phyloP scores from a whole-genome alignment of 257 asterid genomes.

The Nyctanthes arbortristis region DNA sequence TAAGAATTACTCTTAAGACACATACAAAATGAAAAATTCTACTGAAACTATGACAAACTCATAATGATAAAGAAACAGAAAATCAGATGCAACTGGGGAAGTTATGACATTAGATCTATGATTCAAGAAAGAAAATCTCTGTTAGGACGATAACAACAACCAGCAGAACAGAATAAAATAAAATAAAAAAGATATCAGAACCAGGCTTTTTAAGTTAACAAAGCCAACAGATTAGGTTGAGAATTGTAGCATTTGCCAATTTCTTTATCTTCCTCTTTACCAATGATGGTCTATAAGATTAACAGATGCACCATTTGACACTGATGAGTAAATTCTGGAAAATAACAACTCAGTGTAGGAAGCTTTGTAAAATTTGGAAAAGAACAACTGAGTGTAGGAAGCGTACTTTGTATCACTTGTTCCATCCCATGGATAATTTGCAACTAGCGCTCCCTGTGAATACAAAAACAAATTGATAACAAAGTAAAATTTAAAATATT shows the following conservation, averaged over 20 bases:
- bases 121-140: background rate
- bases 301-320: constrained; percentile 15
- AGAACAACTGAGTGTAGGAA: constrained; percentile 4
- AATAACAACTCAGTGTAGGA: no score
- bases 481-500: background rate
- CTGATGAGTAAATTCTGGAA: no score
- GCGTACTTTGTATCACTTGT: constrained; percentile 73
- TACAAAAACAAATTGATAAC: constrained; percentile 10
- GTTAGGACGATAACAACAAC: no score
- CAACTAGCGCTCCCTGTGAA: constrained; percentile 90
- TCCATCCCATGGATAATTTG: constrained; percentile 99
- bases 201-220: background rate
- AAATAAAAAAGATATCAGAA: background rate
- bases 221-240: background rate
- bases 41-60: background rate
- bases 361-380: no score
- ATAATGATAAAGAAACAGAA: background rate
- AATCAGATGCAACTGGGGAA: background rate
- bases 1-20: background rate
- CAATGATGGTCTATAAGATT: background rate
- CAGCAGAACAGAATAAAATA: background rate
- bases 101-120: background rate
- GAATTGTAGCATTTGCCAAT: background rate
- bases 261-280: background rate
- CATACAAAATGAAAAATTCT: background rate